Conservation (phyloP, 306 rosid species). For the Betula pendula region DNA sequence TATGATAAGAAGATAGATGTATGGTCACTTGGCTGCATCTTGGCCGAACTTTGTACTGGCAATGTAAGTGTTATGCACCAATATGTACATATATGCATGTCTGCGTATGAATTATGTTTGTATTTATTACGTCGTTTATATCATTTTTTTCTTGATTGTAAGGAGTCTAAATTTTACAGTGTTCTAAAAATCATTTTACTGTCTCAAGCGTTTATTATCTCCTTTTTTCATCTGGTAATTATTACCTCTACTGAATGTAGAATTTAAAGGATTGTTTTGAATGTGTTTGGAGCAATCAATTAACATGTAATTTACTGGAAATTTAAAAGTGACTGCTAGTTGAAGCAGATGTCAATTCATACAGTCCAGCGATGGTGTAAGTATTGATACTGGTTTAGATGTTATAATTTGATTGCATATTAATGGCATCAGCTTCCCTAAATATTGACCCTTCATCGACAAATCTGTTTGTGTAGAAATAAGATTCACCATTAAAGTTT, state of each 20-base stretch:
- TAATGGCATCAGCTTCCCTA: background rate
- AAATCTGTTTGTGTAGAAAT: background rate
- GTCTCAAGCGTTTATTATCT: background rate
- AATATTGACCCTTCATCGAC: too few species aligned
- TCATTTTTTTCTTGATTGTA: background rate
- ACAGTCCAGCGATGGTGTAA: background rate
- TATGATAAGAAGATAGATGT: constrained; percentile 96
- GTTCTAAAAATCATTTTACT: background rate
- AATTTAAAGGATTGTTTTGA: too few species aligned
- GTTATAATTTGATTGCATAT: background rate
- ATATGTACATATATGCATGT: background rate
- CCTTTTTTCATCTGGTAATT: background rate
- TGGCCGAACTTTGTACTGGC: constrained; percentile 98
- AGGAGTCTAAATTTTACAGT: background rate
- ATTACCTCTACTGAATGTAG: too few species aligned
- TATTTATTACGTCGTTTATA: background rate
- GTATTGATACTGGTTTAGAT: background rate
- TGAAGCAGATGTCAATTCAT: background rate
- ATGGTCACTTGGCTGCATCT: constrained; percentile 99
- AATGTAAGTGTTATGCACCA: constrained; percentile 60
- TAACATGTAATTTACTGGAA: background rate
- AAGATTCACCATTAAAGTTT: too few species aligned
- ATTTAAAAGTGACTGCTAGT: background rate
- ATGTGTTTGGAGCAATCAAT: background rate
- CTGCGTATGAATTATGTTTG: too few species aligned